Base-by-base conservation (phyloP, 1,284 basidiomycete genomes). In the Naganishia liquefaciens region DNA sequence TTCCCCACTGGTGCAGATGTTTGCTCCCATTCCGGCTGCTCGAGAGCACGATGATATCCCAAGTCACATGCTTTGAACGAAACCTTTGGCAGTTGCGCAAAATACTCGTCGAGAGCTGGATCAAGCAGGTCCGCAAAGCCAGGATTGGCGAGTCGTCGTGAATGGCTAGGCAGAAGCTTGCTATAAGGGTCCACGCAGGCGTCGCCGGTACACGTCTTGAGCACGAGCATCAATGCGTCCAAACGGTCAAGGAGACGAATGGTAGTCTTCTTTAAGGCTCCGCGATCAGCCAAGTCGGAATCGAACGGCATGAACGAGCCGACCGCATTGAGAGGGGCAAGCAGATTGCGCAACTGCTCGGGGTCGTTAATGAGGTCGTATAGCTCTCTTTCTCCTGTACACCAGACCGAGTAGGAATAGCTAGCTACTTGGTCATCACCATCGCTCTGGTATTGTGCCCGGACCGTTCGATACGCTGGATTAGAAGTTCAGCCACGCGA, bases 381-480 rank as follows among this genome's bases (percentile, higher is more conserved):
- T 44, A 76, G 69, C 68, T 76, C 75, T n/a, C 72, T 70, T 54
- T 76, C 75, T 43, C 75, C 74, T 0, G 74, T 75, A 64, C 75
- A 76, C 75, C 75, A 76, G 25, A 75, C 75, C 0, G 70, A 69
- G 66, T 75, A 76, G 5, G 67, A 69, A 54, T 61, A 73, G 7
- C 68, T 68, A n/a, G 37, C 39, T 6, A 54, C 33, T 17, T 62
- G 23, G 10, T 27, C 63, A 30, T 54, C 60, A 27, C 55, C 51
- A 3, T 55, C 46, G 21, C 28, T 52, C 25, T 68, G 67, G 68
- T 72, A 69, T 11, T 72, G 69, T 5, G 74, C 66, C 4, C 75
- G 72, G 7, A 76, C 57, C 3, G 71, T 71, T 17, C 75, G 72
- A 57, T 76, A 76, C 1, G 72, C 68, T 70, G 51, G 33, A 5